Evolutionary conservation across 1,139 yeast genomes (phyloP).

Genomic region (Blastobotrys elegans): DNA sequence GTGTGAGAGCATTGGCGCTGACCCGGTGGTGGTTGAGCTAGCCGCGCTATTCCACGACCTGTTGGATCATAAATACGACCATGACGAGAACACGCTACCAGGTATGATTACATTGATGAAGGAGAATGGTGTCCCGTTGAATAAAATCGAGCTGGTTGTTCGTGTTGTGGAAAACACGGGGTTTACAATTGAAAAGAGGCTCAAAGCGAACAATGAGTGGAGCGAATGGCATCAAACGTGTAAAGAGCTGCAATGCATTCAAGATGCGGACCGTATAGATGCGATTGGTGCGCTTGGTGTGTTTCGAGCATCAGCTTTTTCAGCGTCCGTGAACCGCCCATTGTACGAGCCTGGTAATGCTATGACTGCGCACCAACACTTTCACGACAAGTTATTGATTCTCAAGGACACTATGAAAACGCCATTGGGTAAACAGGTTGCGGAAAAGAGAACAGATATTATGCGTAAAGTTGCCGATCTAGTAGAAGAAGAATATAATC

Average conservation of each 20-base stretch:
- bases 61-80: conserved; percentile 35
- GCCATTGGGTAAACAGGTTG: conserved; percentile 28
- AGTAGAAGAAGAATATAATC: conserved; percentile 18
- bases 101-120: conserved; percentile 1
- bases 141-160: conserved; percentile 24
- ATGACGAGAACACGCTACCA: conserved; percentile 16
- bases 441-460: conserved; percentile 26
- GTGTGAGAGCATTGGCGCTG: conserved; percentile 22
- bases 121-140: conserved; percentile 20
- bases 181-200: conserved; percentile 30
- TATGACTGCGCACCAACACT: conserved; percentile 28
- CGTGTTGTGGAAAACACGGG: conserved; percentile 30
- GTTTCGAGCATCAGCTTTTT: conserved; percentile 34
- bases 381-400: conserved; percentile 31
- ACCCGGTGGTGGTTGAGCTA: conserved; percentile 32
- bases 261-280: conserved; percentile 38
- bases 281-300: conserved; percentile 38
- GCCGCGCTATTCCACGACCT: conserved; percentile 38
- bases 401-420: conserved; percentile 32
- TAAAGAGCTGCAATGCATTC: conserved; percentile 33
- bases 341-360: conserved; percentile 20
- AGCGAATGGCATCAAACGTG: conserved; percentile 29
- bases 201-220: conserved; percentile 27
- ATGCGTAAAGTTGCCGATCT: conserved; percentile 25
- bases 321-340: conserved; percentile 30